Base-by-base conservation (phyloP, 2,329 filamentous ascomycete species). In the Cercospora brassicicola region DNA sequence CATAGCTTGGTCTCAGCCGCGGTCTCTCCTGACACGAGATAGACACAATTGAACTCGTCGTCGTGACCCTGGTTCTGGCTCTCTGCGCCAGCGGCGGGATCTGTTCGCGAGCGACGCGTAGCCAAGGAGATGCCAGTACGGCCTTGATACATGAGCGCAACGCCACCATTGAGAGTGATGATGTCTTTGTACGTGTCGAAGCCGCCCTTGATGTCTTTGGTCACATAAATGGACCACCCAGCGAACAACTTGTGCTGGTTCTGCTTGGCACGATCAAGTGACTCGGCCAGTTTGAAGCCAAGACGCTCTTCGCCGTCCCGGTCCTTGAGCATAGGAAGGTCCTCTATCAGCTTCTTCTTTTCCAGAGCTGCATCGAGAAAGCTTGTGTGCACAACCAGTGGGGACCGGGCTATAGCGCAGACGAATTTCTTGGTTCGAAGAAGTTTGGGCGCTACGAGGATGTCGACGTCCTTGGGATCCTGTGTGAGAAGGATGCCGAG, bases 371-470 rank as follows among this genome's bases (percentile, higher is more conserved):
- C 84, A 65, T 94, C 91, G 66, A 99, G 87, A 78, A 93, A 99
- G 8, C 87, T 85, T 0, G 90, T 91, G 56, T 89, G 89, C 64
- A 98, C 86, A 53, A 98, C 87, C 1, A 87, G 85, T 0, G 93
- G 92, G 0, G 91, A 93, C 67, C 88, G 89, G 18, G 95, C 93
- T 30, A 99, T 82, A 11, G 93, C 93, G 69, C 90, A 91, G 60
- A 98, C 89, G 77, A 99, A 99, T 77, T 99, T 99, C 78, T 92
- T 89, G 0, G 95, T 99, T 42, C 95, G 90, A 36, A 97, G 88
- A 69, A 98, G 88, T 51, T 89, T 87, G 0, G 94, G 95, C 3
- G 94, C 94, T 36, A 93, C 93, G 10, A 99, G 87, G 77, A 96
- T 92, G 74, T 94, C 92, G 77, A 92, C 95, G 55, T 88, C 86